Evolutionary conservation across 352 stramenopile species (phyloP).

Genomic region (Phytophthora kernoviae): DNA sequence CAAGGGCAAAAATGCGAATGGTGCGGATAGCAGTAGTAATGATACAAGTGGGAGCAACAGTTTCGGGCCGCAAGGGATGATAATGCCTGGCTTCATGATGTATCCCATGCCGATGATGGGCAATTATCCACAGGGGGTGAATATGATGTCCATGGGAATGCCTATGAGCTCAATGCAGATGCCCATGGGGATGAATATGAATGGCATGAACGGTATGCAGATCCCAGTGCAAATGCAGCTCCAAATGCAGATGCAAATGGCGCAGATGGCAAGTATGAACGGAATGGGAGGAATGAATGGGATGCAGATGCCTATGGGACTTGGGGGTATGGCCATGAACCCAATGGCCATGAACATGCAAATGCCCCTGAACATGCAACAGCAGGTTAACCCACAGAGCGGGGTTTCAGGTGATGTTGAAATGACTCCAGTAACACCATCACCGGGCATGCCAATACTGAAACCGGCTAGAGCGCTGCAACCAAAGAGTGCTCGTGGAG

Average conservation of each 20-base stretch:
- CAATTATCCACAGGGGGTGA: conserved; percentile 45
- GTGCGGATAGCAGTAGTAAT: conserved; percentile 8
- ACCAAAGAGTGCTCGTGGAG: conserved; percentile 44
- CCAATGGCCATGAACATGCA: conserved; percentile 57
- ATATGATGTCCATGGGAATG: conserved; percentile 53
- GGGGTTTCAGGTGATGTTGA: conserved; percentile 36
- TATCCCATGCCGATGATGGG: conserved; percentile 83
- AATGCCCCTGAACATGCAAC: conserved; percentile 47
- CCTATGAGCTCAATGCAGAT: conserved; percentile 41
- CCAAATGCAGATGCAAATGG: conserved; percentile 45
- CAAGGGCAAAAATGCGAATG: conserved; percentile 11
- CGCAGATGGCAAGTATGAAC: conserved; percentile 54
- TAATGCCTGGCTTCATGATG: conserved; percentile 88
- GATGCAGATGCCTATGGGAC: conserved; percentile 61
- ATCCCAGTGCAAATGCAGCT: conserved; percentile 46
- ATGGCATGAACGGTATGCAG: conserved; percentile 39
- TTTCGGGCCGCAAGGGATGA: conserved; percentile 54
- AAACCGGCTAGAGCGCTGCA: conserved; percentile 47
- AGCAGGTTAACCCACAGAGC: conserved; percentile 39
- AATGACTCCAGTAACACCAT: conserved; percentile 19
- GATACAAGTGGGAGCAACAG: conserved; percentile 19
- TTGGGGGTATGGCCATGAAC: conserved; percentile 37
- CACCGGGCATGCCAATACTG: conserved; percentile 14
- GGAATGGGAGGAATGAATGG: conserved; percentile 41
- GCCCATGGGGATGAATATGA: conserved; percentile 52